Conservation (phyloP, 306 rosid species). For the Clitoria ternatea region DNA sequence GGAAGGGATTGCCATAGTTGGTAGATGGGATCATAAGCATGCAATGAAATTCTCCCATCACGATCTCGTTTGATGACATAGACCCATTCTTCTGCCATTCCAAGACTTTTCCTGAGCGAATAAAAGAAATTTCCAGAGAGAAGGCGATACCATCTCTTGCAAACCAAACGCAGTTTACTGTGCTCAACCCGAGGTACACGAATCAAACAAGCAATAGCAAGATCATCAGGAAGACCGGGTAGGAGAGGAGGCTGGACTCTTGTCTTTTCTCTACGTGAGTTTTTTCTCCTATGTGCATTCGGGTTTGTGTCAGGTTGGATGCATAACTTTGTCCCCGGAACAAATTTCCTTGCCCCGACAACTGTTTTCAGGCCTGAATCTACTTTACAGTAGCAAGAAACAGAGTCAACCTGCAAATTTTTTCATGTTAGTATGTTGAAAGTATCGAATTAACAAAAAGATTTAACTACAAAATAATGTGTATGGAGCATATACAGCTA, state of each 20-base stretch:
- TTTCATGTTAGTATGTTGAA: constrained; percentile 35
- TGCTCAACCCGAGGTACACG: constrained; percentile 95
- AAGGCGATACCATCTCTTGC: constrained; percentile 96
- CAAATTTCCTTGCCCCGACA: constrained; percentile 93
- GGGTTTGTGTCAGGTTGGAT: constrained; percentile 99
- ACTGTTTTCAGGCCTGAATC: constrained; percentile 94
- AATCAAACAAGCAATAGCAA: constrained; percentile 94
- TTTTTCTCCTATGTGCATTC: constrained; percentile 77
- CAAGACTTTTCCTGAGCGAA: constrained; percentile 91
- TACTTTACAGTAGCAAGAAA: constrained; percentile 97
- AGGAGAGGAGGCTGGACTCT: constrained; percentile 91
- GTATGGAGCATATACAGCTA: not conserved
- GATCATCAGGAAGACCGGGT: constrained; percentile 99
- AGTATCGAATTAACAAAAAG: constrained; percentile 1
- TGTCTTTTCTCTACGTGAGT: constrained; percentile 72
- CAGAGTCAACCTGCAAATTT: constrained; percentile 83
- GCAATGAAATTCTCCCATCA: constrained; percentile 89
- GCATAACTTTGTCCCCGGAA: constrained; percentile 92
- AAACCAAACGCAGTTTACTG: constrained; percentile 81
- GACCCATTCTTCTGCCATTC: constrained; percentile 99
- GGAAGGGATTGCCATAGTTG: constrained; percentile 99
- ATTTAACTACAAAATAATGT: not conserved
- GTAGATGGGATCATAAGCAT: constrained; percentile 92
- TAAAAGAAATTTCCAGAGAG: constrained; percentile 91
- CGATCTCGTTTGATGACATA: constrained; percentile 97